Evolutionary conservation across 345 rosid species (phyloP).

Genomic region (Heritiera fomes): DNA sequence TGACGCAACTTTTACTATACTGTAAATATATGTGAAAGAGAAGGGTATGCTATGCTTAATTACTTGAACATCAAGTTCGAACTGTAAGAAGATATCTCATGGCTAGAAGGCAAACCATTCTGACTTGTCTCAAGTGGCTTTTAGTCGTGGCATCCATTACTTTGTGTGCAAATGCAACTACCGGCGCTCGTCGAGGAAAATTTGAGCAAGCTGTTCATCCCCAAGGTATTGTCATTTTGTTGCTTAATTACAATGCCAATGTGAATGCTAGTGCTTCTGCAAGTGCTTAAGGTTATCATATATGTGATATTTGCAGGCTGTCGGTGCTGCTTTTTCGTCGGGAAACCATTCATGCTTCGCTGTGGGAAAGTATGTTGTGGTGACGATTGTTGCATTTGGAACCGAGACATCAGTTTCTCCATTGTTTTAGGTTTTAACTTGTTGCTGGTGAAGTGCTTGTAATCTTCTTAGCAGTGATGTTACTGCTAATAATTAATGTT

Average conservation of each 20-base stretch:
- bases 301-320: conserved; percentile 12
- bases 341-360: conserved; percentile 8
- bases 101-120: conserved; percentile 20
- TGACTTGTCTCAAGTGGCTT: conserved; percentile 26
- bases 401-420: background rate
- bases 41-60: background rate
- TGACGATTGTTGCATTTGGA: conserved; percentile 1
- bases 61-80: conserved; percentile 11
- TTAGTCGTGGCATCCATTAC: conserved; percentile 25
- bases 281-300: background rate
- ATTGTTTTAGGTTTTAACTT: too few species aligned
- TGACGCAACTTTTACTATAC: background rate
- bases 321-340: conserved; percentile 15
- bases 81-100: conserved; percentile 6
- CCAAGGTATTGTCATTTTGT: background rate
- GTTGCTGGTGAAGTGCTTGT: background rate
- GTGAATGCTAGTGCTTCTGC: conserved; percentile 5
- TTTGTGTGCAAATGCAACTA: conserved; percentile 30
- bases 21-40: conserved; percentile 14
- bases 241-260: background rate
- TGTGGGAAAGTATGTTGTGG: conserved; percentile 1
- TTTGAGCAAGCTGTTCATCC: conserved; percentile 6
- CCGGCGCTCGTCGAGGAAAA: conserved; percentile 23
- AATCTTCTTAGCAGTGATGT: background rate
- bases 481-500: background rate